A percentile compares a stretch with the other conserved stretches of the same genome.
phyloP scores from a whole-genome alignment of 2,329 filamentous ascomycete genomes.

The Diplodia sapinea region DNA sequence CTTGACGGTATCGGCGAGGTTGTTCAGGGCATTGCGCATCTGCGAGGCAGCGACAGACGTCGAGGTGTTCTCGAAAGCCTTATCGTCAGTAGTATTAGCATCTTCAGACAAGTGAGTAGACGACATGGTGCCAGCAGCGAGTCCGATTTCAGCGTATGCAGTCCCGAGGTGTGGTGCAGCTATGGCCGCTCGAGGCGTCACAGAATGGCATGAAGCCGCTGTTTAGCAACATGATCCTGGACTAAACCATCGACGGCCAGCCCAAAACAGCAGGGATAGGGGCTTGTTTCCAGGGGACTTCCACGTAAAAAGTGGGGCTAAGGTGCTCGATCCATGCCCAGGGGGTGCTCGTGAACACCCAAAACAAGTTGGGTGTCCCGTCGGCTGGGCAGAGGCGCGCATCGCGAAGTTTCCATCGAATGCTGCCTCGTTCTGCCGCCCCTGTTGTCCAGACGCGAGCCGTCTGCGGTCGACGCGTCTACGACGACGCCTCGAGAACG shows the following conservation, averaged over 20 bases:
- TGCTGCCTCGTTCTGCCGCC: slow-evolving; percentile 10
- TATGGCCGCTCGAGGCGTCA: not conserved
- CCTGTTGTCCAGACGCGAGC: not conserved
- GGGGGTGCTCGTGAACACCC: slow-evolving; percentile 18
- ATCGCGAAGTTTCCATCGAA: not conserved
- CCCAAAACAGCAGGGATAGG: slow-evolving; percentile 28
- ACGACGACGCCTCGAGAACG: not conserved
- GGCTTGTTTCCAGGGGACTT: slow-evolving; percentile 26
- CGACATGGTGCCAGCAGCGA: slow-evolving; percentile 30
- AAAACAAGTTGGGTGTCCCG: not conserved
- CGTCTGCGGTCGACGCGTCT: not conserved
- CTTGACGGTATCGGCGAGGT: slow-evolving; percentile 85
- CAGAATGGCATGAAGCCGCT: not conserved
- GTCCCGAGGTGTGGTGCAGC: not conserved
- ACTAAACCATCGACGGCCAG: slow-evolving; percentile 5
- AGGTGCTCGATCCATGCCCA: slow-evolving; percentile 25
- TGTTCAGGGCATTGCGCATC: slow-evolving; percentile 97
- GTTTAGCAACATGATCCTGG: slow-evolving; percentile 1
- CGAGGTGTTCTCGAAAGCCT: slow-evolving; percentile 99
- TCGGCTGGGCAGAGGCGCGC: not conserved
- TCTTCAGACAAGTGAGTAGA: not conserved
- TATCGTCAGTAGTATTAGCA: slow-evolving; percentile 26
- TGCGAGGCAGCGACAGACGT: slow-evolving; percentile 97
- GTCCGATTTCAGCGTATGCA: slow-evolving; percentile 3
- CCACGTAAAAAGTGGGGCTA: slow-evolving; percentile 31